Evolutionary conservation across 2,329 filamentous ascomycete species (phyloP), one percentile per base, ranked within the genome.

Genomic region (Phaeosphaeriaceae sp.): DNA sequence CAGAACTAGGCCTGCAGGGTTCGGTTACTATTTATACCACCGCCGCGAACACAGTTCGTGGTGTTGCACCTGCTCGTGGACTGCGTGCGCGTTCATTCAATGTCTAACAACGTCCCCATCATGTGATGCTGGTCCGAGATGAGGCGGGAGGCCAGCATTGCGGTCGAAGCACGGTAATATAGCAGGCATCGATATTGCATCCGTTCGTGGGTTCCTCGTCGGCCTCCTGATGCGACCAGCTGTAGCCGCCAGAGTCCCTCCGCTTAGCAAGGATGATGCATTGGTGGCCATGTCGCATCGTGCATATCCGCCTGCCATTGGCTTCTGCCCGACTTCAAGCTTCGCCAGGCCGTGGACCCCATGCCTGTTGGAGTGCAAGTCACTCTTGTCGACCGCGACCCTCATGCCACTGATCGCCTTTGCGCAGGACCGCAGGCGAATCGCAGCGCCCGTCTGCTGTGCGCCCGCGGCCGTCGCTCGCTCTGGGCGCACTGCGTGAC

Each of bases 291-390:
- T 48, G 56, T 52, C 49, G 61, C 48, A 31, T 44, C 40, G 48
- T 57, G 62, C 53, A 55, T 57, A 53, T 56, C 36, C 54, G 49
- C 17, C 61, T 60, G 40, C 56, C 49, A 68, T 70, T 70, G 58
- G 67, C 64, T 61, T 48, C 55, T 25, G 54, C 49, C 41, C 40
- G 41, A 46, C 42, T 53, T 60, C 63, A 67, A 68, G 65, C 61
- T 58, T 67, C 61, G 57, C 60, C 56, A 48, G 20, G 27, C 11
- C 17, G 11, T 27, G 46, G n/a, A 27, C 46, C 13, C 25, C 24
- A 48, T 27, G 15, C 24, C 46, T 9, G 46, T 31, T 48, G 7
- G 24, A 31, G 46, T 7, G 31, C 31, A 36, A 36, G 6, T 36
- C 31, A 13, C 31, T 36, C 31, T 36, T 36, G 31, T 36, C 31